Evolutionary conservation across 2,329 filamentous ascomycete species (phyloP).

Genomic region (Neophaeococcomyces mojaviensis): DNA sequence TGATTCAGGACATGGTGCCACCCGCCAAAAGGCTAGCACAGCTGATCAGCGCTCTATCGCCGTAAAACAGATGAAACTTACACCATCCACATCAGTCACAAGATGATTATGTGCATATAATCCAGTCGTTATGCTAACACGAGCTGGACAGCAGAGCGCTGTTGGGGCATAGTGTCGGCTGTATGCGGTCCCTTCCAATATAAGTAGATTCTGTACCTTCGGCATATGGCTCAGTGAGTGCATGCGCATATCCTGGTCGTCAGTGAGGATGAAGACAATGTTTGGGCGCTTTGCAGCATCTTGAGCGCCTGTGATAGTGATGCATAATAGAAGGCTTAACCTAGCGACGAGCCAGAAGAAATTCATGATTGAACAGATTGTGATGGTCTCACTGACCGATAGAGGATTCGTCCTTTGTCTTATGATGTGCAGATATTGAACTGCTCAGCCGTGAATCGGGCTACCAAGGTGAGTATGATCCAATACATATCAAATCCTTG

Average conservation of each 20-base stretch:
- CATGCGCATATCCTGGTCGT: slow-evolving; percentile 59
- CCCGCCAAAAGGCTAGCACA: slow-evolving; percentile 27
- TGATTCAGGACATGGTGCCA: slow-evolving; percentile 61
- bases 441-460: too few species aligned
- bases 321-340: too few species aligned
- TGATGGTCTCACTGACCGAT: too few species aligned
- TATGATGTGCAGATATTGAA: too few species aligned
- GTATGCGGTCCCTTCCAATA: slow-evolving; percentile 51
- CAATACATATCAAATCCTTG: too few species aligned
- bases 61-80: neutral
- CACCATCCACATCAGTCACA: slow-evolving; percentile 44
- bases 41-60: too few species aligned
- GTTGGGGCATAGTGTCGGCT: slow-evolving; percentile 57
- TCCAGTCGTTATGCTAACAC: slow-evolving; percentile 57
- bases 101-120: slow-evolving; percentile 62
- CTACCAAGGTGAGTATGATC: too few species aligned
- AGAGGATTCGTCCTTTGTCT: too few species aligned
- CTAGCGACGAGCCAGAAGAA: too few species aligned
- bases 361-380: too few species aligned
- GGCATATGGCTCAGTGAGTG: slow-evolving; percentile 56
- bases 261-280: slow-evolving; percentile 59
- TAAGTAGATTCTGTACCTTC: slow-evolving; percentile 44
- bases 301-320: too few species aligned
- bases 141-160: slow-evolving; percentile 58
- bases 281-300: slow-evolving; percentile 35